phyloP scores from a whole-genome alignment of 495 filamentous ascomycete species.

The Penicillium roqueforti region DNA sequence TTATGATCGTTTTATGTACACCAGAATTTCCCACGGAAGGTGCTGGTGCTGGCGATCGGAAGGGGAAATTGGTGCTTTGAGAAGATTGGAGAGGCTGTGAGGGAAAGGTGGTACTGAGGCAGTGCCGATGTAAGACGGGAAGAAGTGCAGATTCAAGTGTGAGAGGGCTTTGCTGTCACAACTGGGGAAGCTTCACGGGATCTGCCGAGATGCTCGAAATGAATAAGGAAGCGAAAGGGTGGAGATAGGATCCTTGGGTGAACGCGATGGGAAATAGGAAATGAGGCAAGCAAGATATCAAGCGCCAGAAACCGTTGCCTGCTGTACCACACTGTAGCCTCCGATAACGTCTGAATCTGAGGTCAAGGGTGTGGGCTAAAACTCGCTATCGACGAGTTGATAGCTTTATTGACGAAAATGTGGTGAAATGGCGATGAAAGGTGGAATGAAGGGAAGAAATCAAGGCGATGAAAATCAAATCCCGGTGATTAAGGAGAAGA shows the following conservation, averaged over 20 bases:
- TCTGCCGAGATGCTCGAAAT: conserved; percentile 10
- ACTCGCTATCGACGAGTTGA: neutral
- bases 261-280: conserved; percentile 26
- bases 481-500: neutral
- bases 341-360: conserved; percentile 9
- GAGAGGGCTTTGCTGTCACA: conserved; percentile 15
- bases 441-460: neutral
- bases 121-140: conserved; percentile 26
- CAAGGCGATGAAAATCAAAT: neutral
- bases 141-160: conserved; percentile 26
- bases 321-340: conserved; percentile 7
- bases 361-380: conserved; percentile 1
- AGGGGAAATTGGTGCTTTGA: conserved; percentile 44
- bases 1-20: conserved; percentile 80
- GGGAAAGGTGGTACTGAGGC: conserved; percentile 31
- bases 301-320: conserved; percentile 12
- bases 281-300: conserved; percentile 16
- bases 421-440: neutral
- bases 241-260: conserved; percentile 15
- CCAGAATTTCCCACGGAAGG: conserved; percentile 83
- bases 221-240: conserved; percentile 14
- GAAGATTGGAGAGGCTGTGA: conserved; percentile 35
- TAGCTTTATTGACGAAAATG: neutral
- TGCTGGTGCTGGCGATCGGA: conserved; percentile 67
- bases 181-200: conserved; percentile 16